Base-by-base conservation (phyloP, 768 basidiomycete species). In the Lyophyllum atratum region DNA sequence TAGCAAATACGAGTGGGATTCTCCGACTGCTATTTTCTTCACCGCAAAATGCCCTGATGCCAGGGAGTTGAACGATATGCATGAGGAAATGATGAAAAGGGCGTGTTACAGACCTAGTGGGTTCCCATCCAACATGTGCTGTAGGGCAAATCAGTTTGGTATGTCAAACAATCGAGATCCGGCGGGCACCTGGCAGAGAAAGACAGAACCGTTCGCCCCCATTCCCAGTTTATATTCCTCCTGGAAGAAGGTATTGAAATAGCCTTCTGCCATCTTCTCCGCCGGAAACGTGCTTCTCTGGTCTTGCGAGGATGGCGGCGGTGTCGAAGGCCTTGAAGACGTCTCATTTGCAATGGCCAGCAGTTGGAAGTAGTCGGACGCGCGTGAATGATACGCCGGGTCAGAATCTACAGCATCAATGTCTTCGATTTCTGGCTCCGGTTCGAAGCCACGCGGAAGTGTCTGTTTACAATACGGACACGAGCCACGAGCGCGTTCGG, bases 21-120 rank as follows among this genome's bases (percentile, higher is more conserved):
- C 85, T 47, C 95, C 95, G 0, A 98, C 91, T 0, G 96, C 94
- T 21, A 98, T 93, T 70, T 97, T 98, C 76, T 98, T 98, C 46
- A 97, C 91, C 0, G 95, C 95, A 69, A 95, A 97, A 62, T 87
- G 88, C 26, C 91, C 91, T 84, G 31, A 52, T 37, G 42, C 11
- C 37, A 21, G 9, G 61, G 22, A 46, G 12, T 11, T 22, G 8
- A 40, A 26, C 2, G 43, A 54, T 31, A 53, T n/a, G 28, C 39
- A 61, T 48, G 47, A 46, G 31, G 44, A 45, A 47, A 56, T 15
- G 11, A 19, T 24, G 37, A 33, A 53, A 3, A 37, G 11, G n/a
- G 22, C 51, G 25, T 59, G 5, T 19, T 49, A 67, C 76, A 65
- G 63, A 87, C 92, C 92, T 17, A 98, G 80, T 15, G 85, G 78